Conservation (phyloP, 1,284 basidiomycete genomes). For the Fomitopsis pinicola region DNA sequence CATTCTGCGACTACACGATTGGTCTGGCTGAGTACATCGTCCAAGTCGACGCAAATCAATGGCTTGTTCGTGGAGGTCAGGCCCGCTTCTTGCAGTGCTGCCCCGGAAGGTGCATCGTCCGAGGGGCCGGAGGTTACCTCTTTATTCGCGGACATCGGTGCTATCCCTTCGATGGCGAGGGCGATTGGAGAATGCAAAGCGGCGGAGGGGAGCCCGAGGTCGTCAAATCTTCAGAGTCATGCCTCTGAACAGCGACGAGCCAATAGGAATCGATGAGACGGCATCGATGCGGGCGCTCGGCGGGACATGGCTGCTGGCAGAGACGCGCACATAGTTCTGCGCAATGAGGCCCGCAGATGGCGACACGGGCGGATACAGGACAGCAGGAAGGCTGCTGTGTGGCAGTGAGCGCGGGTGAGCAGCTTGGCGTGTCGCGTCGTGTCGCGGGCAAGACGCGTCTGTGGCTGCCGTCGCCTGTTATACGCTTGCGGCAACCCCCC, state of each 20-base stretch:
- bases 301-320: not conserved
- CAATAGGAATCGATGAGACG: not conserved
- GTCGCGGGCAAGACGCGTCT: not conserved
- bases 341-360: not conserved
- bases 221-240: not conserved
- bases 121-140: not conserved
- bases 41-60: slow-evolving; percentile 70
- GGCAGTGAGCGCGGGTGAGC: not conserved
- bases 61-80: slow-evolving; percentile 19
- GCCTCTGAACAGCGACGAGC: not conserved
- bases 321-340: not conserved
- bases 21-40: slow-evolving; percentile 73
- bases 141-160: not conserved
- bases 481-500: not conserved
- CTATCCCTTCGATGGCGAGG: not conserved
- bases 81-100: not conserved
- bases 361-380: not conserved
- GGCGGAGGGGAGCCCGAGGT: too few species aligned
- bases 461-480: not conserved
- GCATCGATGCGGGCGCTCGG: not conserved
- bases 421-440: not conserved
- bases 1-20: slow-evolving; percentile 64
- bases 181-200: not conserved
- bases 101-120: slow-evolving; percentile 7
- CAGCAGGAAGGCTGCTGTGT: not conserved